Base-by-base conservation (phyloP, 108 stramenopile genomes). In the Schizochytrium sp. region DNA sequence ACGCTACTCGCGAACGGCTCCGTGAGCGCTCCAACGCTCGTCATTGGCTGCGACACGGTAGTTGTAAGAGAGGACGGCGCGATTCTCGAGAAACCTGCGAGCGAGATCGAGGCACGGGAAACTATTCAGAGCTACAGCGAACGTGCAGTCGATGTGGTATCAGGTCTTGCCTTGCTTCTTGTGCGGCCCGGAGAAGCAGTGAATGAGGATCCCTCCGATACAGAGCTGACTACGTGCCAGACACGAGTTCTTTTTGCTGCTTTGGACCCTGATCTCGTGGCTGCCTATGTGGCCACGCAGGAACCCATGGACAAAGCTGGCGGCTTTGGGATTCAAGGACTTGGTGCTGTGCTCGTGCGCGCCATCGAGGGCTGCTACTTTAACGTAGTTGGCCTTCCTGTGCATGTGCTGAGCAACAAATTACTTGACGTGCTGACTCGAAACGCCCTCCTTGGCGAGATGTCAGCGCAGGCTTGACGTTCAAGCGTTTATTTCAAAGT, bases 251-350 rank as follows among this genome's bases (percentile, higher is more conserved):
- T 91, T 12, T 98, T 98, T 91, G 89, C 95, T 5, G 60, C 45
- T 1, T 88, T 98, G 5, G 76, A 92, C 14, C 90, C 94, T 6
- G 91, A 91, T 12, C 96, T 96, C 83, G 97, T 99, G 34, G 88
- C 72, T 25, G 93, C 94, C 3, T 98, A 99, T 76, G 91, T 97
- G 47, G 91, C 71, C 12, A 96, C 97, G 0, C 95, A 95, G 5
- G 98, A 99, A 89, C 97, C 97, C 21, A 95, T 97, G 93, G 98
- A 99, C 90, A 99, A 99, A 90, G 96, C 98, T 14, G 98, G 98
- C 5, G 90, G 93, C 8, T 99, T 98, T 92, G 98, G 98, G 6
- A 99, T 99, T 69, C 98, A 99, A 89, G 97, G 97, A 5, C 91
- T 94, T 5, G 97, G 96, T 10, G 97, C 96, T 14, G 94, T 95